Percentiles rank a stretch among this genome's conserved stretches.
These are phyloP conservation scores for Bonia amplexicaulis DNA, from an alignment of 176 grass and related monocot species.

Conservation along the genomic window DNA sequence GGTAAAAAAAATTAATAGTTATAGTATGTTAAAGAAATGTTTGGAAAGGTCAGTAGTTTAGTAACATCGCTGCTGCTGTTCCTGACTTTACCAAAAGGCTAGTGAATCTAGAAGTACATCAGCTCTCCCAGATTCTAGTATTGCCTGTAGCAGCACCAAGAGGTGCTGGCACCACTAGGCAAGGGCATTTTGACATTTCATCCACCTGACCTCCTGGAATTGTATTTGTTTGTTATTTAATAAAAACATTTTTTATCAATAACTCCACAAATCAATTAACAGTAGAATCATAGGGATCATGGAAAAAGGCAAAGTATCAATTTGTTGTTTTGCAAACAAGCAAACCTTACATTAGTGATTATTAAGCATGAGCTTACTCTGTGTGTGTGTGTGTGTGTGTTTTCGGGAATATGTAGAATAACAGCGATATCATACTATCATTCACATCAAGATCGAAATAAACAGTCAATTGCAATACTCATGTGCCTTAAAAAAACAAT, in stretches of 20 bases:
- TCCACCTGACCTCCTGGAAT: neutral
- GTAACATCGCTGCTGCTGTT: neutral
- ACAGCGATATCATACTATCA: neutral
- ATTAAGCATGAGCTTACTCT: neutral
- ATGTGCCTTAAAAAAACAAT: neutral
- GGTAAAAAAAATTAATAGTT: neutral
- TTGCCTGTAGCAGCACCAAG: conserved; percentile 1
- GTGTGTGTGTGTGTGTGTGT: neutral
- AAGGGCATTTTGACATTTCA: neutral
- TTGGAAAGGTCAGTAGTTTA: neutral
- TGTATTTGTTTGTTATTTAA: neutral
- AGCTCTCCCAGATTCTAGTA: neutral
- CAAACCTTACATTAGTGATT: neutral
- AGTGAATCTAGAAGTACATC: neutral
- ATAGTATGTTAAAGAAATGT: neutral
- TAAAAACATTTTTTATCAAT: neutral
- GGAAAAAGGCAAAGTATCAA: neutral
- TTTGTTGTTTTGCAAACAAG: neutral
- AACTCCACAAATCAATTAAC: neutral
- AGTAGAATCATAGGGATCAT: neutral
- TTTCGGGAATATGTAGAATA: neutral
- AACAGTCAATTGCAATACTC: neutral
- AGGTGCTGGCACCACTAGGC: neutral
- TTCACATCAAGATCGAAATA: neutral
- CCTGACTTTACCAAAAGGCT: neutral